Evolutionary conservation across 2,329 filamentous ascomycete species (phyloP).

Genomic region (Ceratocystis destructans): DNA sequence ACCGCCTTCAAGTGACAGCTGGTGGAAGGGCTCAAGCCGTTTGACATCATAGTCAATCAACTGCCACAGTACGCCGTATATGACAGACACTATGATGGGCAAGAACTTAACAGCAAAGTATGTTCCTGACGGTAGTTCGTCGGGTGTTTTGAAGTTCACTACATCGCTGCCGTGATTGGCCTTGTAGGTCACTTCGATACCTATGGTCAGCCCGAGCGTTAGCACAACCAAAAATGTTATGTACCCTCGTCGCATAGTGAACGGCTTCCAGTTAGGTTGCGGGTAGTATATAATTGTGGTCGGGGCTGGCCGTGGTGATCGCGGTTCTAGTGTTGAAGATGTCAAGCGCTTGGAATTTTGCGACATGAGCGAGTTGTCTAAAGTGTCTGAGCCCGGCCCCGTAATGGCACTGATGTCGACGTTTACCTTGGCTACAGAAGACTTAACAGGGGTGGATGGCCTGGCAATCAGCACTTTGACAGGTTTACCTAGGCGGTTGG

Average conservation of each 20-base stretch:
- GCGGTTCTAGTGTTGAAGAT: background rate
- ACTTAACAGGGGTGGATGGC: conserved; percentile 11
- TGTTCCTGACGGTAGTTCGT: conserved; percentile 35
- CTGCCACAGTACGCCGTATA: conserved; percentile 53
- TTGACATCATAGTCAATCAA: conserved; percentile 52
- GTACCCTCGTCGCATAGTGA: conserved; percentile 51
- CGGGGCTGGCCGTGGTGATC: conserved; percentile 20
- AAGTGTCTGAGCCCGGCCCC: conserved; percentile 27
- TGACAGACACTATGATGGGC: conserved; percentile 47
- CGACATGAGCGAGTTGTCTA: background rate
- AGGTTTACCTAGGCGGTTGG: conserved; percentile 45
- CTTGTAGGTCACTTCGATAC: conserved; percentile 40
- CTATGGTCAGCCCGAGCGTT: conserved; percentile 38
- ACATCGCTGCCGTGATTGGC: background rate
- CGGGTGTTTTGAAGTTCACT: conserved; percentile 36
- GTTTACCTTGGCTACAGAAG: conserved; percentile 22
- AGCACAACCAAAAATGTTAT: conserved; percentile 39
- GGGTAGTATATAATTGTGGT: conserved; percentile 37
- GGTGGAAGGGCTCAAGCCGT: conserved; percentile 53
- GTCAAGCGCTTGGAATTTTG: background rate
- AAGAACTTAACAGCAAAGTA: conserved; percentile 53
- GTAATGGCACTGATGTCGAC: conserved; percentile 41
- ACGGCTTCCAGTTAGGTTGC: conserved; percentile 52
- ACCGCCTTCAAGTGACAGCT: conserved; percentile 46
- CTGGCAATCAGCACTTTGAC: conserved; percentile 44